Evolutionary conservation across 1,284 basidiomycete genomes (phyloP).

Genomic region (Trichosporon sp.): DNA sequence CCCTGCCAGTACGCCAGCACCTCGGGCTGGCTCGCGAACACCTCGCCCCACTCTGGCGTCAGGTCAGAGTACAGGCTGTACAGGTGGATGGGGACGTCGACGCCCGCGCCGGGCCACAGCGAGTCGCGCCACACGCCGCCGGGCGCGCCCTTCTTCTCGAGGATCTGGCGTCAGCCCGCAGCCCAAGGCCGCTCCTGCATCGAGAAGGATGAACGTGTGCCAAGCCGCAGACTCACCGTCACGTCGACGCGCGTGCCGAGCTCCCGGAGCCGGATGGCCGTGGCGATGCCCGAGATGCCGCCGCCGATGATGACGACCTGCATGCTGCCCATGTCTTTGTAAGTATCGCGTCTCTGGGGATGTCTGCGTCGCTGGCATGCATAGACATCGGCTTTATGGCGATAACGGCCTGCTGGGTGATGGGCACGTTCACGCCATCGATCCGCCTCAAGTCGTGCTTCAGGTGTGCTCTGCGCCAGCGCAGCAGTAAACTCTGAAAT

Average conservation of each 20-base stretch:
- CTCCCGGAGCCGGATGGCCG: constrained; percentile 26
- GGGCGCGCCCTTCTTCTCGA: constrained; percentile 22
- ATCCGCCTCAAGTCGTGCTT: no score
- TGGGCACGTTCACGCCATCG: no score
- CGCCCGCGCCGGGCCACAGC: constrained; percentile 26
- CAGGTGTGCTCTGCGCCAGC: no score
- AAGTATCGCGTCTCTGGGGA: neutral
- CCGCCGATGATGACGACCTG: constrained; percentile 22
- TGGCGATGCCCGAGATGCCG: constrained; percentile 31
- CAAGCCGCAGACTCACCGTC: constrained; percentile 9
- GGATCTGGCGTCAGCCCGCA: constrained; percentile 15
- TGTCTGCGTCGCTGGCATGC: neutral
- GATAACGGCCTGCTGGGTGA: no score
- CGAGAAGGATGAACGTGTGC: neutral
- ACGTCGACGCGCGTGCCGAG: constrained; percentile 25
- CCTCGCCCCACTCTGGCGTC: constrained; percentile 14
- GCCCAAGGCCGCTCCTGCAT: no score
- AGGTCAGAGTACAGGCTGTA: constrained; percentile 30
- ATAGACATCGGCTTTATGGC: no score
- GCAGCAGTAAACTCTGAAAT: no score
- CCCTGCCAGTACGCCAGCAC: constrained; percentile 28
- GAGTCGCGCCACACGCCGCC: constrained; percentile 35
- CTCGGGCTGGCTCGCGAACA: constrained; percentile 21
- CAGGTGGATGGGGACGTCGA: constrained; percentile 35
- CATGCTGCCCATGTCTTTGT: neutral